phyloP scores from a whole-genome alignment of 1,139 yeast genomes.

The Hansenula lynferdii region DNA sequence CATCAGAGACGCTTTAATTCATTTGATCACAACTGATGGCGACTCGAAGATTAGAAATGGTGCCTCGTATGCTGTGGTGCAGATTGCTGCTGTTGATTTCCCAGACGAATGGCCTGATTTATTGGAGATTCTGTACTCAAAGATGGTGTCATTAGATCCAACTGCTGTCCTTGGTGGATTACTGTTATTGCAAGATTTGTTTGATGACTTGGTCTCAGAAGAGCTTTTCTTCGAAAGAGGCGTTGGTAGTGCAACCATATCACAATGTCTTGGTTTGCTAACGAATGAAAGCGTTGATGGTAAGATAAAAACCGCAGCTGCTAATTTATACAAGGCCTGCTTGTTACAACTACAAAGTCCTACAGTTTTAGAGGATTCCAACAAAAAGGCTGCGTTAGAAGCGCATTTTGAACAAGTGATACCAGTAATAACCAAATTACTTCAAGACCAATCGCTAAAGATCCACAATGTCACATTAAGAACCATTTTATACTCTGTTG shows the following conservation, averaged over 20 bases:
- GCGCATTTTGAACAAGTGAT: conserved; percentile 19
- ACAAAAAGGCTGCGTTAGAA: conserved; percentile 24
- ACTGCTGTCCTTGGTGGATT: conserved; percentile 57
- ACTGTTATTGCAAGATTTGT: conserved; percentile 67
- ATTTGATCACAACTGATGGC: conserved; percentile 44
- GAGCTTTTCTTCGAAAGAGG: conserved; percentile 81
- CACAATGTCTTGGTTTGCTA: conserved; percentile 42
- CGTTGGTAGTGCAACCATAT: conserved; percentile 49
- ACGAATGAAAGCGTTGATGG: conserved; percentile 26
- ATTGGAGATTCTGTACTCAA: conserved; percentile 41
- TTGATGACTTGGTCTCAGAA: conserved; percentile 82
- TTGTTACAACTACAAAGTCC: conserved; percentile 49
- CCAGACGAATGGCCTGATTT: conserved; percentile 96
- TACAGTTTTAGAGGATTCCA: conserved; percentile 36
- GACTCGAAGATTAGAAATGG: conserved; percentile 63
- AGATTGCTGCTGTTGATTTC: conserved; percentile 83
- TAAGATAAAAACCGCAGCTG: conserved; percentile 42
- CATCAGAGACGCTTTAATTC: conserved; percentile 47
- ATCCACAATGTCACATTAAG: conserved; percentile 15
- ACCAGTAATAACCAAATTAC: conserved; percentile 18
- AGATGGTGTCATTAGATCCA: conserved; percentile 32
- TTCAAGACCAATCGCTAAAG: conserved; percentile 10
- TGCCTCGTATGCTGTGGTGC: conserved; percentile 72
- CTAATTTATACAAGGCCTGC: conserved; percentile 49
- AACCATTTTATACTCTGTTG: conserved; percentile 23